Conservation (phyloP, 2,329 filamentous ascomycete species). For the Colletotrichum lupini region DNA sequence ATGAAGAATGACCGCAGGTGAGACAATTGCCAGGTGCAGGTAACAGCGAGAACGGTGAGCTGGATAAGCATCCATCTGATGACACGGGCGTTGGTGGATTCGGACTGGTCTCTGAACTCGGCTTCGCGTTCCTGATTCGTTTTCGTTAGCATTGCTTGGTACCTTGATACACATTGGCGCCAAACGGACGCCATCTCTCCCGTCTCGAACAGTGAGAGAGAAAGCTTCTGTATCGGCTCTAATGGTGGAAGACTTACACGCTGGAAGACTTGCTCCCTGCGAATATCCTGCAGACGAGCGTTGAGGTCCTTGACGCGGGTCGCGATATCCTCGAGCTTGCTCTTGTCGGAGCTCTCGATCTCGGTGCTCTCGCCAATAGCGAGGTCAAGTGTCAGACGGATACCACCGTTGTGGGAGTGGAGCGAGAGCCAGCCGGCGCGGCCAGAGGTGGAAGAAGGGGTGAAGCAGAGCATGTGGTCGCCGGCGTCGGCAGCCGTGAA, state of each 20-base stretch:
- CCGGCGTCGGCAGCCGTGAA: constrained; percentile 96
- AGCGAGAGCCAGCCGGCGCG: constrained; percentile 78
- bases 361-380: constrained; percentile 94
- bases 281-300: constrained; percentile 85
- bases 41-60: constrained; percentile 82
- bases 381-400: constrained; percentile 88
- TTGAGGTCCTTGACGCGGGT: constrained; percentile 92
- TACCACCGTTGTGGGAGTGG: constrained; percentile 74
- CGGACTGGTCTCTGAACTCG: constrained; percentile 97
- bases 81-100: constrained; percentile 90
- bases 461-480: constrained; percentile 96
- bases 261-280: constrained; percentile 96
- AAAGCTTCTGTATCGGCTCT: background rate
- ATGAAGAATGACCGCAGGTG: constrained; percentile 98
- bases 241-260: constrained; percentile 66
- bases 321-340: constrained; percentile 90
- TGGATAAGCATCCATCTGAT: constrained; percentile 96
- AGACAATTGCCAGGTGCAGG: constrained; percentile 96
- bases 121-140: constrained; percentile 85
- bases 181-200: background rate
- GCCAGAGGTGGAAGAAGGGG: constrained; percentile 78
- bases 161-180: background rate
- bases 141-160: constrained; percentile 2
- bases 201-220: no score
- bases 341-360: constrained; percentile 94